Base-by-base conservation (phyloP, 1,139 yeast species). In the Candida dubliniensis region DNA sequence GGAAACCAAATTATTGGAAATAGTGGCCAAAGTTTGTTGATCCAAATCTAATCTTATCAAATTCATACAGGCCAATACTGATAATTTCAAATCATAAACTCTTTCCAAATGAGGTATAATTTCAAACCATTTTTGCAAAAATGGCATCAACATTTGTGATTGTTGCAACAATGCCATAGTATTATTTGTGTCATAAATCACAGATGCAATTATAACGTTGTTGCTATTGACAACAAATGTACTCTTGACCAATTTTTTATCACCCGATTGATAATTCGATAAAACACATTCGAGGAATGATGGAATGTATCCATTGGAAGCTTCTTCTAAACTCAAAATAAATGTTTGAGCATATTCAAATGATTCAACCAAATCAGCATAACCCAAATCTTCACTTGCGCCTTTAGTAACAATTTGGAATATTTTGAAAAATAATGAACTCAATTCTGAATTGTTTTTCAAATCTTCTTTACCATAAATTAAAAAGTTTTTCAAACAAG, bases 21-120 rank as follows among this genome's bases (percentile, higher is more conserved):
- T 43, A 30, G 39, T 43, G 8, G 47, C 43, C 11, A 42, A 27
- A 25, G 44, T 45, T 48, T 53, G n/a, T 53, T 51, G 34, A 57
- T 54, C 63, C 61, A 38, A 60, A 23, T 29, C 61, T 60, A 41
- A 60, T 60, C 45, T 64, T 58, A 47, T 39, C 57, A 84, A 53
- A 29, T 79, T 74, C 42, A 91, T 63, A 33, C 87, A 61, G 0
- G 95, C 95, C 51, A 91, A 64, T 3, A 81, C 70, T 1, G 88
- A 79, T 35, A 93, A 66, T 62, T 90, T 90, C 62, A 89, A 74
- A 64, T 91, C 98, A 56, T 78, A 87, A 2, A 89, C 96, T 48
- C 96, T 72, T n/a, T 76, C 72, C 53, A 86, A 74, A 35, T 70
- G 67, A 3, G 84, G 78, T 43, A 82, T 69, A 61, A 71, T 47